A percentile compares a stretch with the other conserved stretches of the same genome.
Conservation (phyloP, 148 eudicot genomes). For the Silene conica region DNA sequence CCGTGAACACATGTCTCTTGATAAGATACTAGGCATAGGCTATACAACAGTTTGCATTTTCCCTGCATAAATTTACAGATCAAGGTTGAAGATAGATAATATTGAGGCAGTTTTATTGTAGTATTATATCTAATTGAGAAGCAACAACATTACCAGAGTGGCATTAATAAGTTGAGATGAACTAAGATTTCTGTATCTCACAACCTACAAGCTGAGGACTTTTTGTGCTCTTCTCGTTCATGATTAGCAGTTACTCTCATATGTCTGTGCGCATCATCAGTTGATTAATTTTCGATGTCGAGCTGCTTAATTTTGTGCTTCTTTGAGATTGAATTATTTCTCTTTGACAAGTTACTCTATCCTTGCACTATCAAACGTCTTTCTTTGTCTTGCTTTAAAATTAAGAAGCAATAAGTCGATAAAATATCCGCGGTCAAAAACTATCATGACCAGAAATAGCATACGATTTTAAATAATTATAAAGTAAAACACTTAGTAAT, state of each 20-base stretch:
- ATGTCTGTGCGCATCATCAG: neutral
- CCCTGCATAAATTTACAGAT: neutral
- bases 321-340: neutral
- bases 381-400: no score
- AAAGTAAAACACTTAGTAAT: no score
- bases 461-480: no score
- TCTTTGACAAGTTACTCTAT: no score
- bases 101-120: neutral
- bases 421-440: no score
- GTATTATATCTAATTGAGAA: neutral
- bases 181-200: neutral
- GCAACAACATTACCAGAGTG: neutral
- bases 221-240: neutral
- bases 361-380: no score
- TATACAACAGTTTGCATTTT: neutral
- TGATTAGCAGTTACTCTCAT: neutral
- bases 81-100: neutral
- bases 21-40: neutral
- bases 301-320: neutral
- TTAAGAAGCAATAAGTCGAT: no score
- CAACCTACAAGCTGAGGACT: neutral
- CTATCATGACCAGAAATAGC: no score
- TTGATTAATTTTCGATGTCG: neutral
- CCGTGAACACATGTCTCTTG: neutral
- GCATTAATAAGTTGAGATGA: neutral